Percentiles rank a stretch among this genome's conserved stretches.
Conservation (phyloP, 1,284 basidiomycete genomes). For the Puccinia polysora region DNA sequence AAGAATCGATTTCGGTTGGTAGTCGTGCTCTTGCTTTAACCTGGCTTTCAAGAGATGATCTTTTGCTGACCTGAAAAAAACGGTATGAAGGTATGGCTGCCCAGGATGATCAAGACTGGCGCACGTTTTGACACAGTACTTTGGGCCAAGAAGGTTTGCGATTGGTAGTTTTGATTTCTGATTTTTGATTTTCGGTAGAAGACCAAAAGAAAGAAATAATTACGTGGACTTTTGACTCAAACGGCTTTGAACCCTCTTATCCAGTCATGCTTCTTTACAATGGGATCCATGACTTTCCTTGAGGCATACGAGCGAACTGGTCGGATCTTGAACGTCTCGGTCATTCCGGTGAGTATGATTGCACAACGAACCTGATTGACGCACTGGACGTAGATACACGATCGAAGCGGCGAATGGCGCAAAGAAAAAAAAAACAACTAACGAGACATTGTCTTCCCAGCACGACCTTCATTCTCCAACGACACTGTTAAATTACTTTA, state of each 20-base stretch:
- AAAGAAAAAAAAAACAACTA: too few relatives aligned
- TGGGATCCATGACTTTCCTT: slow-evolving; percentile 88
- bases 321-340: slow-evolving; percentile 82
- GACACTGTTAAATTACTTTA: slow-evolving; percentile 90
- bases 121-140: slow-evolving; percentile 84
- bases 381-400: slow-evolving; percentile 29
- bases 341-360: slow-evolving; percentile 68
- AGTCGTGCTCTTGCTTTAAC: too few relatives aligned
- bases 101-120: slow-evolving; percentile 77
- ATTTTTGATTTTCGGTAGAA: too few relatives aligned
- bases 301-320: slow-evolving; percentile 93
- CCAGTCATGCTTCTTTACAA: slow-evolving; percentile 75
- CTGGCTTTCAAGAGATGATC: neutral
- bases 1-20: slow-evolving; percentile 59
- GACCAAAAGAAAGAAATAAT: slow-evolving; percentile 34
- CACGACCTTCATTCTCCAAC: slow-evolving; percentile 62
- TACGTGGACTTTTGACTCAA: neutral
- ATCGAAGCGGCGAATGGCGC: too few relatives aligned
- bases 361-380: neutral
- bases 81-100: slow-evolving; percentile 62
- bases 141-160: slow-evolving; percentile 80
- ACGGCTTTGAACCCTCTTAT: neutral
- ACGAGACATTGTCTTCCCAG: too few relatives aligned
- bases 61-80: neutral
- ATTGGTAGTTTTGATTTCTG: slow-evolving; percentile 44